Conservation (phyloP, 2,329 filamentous ascomycete genomes). For the Botrytis pseudocinerea region DNA sequence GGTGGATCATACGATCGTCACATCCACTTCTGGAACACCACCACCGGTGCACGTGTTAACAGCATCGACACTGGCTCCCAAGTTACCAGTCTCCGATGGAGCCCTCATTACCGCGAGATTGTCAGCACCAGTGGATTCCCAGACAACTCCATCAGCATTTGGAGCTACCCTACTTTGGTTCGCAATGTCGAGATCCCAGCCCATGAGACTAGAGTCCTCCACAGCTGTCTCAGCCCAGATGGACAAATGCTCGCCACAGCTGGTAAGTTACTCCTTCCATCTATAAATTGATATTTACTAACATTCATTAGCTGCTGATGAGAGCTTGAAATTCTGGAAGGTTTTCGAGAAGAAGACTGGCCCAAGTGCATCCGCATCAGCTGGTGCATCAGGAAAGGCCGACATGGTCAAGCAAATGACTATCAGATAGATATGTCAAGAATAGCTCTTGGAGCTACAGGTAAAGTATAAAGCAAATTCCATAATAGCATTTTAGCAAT, state of each 20-base stretch:
- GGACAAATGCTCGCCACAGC: slow-evolving; percentile 98
- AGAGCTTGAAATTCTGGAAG: slow-evolving; percentile 99
- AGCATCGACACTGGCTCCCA: slow-evolving; percentile 98
- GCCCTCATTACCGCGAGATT: slow-evolving; percentile 95
- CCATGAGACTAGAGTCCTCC: slow-evolving; percentile 93
- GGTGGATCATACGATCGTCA: slow-evolving; percentile 95
- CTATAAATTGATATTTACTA: slow-evolving; percentile 34
- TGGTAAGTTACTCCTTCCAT: slow-evolving; percentile 50
- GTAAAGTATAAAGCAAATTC: slow-evolving; percentile 41
- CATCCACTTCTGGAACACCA: slow-evolving; percentile 99
- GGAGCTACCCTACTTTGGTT: slow-evolving; percentile 96
- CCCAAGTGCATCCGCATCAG: slow-evolving; percentile 61
- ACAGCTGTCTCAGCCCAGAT: slow-evolving; percentile 95
- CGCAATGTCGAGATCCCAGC: slow-evolving; percentile 98
- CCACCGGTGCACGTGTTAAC: slow-evolving; percentile 95
- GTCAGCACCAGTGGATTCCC: slow-evolving; percentile 97
- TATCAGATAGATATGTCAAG: slow-evolving; percentile 62
- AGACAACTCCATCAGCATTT: slow-evolving; percentile 98
- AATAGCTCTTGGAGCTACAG: slow-evolving; percentile 34
- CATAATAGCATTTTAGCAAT: slow-evolving; percentile 47
- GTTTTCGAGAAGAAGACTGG: slow-evolving; percentile 98
- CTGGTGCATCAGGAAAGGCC: slow-evolving; percentile 73
- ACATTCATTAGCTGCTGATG: slow-evolving; percentile 70
- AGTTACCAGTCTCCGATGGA: slow-evolving; percentile 95
- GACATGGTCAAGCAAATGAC: slow-evolving; percentile 95